Evolutionary conservation across 2,329 filamentous ascomycete genomes (phyloP), one percentile per base, ranked within the genome.

Genomic region (Cercospora sojina): DNA sequence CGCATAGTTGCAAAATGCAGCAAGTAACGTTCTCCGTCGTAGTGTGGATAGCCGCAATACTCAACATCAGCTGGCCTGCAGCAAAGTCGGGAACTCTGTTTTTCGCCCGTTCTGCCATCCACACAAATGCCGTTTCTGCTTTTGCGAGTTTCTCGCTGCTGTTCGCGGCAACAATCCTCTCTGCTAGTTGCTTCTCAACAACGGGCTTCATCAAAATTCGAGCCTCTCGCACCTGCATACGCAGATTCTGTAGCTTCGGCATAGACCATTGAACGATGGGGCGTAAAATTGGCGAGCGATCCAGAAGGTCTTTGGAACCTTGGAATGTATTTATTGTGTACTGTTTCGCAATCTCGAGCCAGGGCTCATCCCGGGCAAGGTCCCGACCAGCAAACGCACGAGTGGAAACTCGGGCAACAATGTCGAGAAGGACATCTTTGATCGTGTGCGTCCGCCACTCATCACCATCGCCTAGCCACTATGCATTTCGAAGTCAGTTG

Each of bases 1-100:
- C 35, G 16, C 35, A 41, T 6, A 41, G 1, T 41, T 41, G 35
- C 35, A 41, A 51, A 12, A 76, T 18, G 20, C 31, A 23, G 5
- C 18, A 43, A n/a, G 29, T 32, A 7, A 62, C 23, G 16, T 31
- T 47, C 57, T 69, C 67, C 16, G 71, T 67, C 2, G 74, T 76
- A 13, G 72, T 71, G 38, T 71, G 68, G 29, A 72, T 66, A 5
- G 68, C 67, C 16, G 63, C 71, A n/a, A 69, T 41, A 13, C 56
- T 63, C 12, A 72, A 47, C 20, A 32, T 13, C 10, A 66, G 56
- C 55, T 66, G 64, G 41, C 27, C 29, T 10, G 60, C 64, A 7
- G 55, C 64, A 20, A 55, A 18, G 23, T 63, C 60, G 31, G 47
- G 56, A n/a, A n/a, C 35, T 41, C 35, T 41, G 16, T 41, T n/a